Evolutionary conservation across 73 alveolate genomes (phyloP), one percentile per base, ranked within the genome.

Genomic region (Strombidium stylifer): DNA sequence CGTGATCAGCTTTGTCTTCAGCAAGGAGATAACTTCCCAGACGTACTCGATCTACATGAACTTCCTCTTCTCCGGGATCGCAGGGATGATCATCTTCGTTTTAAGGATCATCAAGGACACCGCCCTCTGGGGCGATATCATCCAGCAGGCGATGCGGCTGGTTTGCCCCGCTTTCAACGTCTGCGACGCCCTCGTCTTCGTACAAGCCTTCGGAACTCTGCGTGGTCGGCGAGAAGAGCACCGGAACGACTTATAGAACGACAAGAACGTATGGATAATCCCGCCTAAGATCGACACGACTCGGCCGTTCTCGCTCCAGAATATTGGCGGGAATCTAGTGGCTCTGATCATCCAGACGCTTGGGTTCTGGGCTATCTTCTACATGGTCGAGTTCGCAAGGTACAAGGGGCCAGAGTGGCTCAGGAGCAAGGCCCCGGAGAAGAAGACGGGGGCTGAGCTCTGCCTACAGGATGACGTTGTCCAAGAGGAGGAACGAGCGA

Each of bases 11-110:
- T 93, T 84, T 74, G 24, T 84, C 15, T 84, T 93, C 60, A 42
- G 66, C 28, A 66, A 46, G 15, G 91, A 80, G 44, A 92, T 83
- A 15, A 24, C 68, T 0, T 90, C 94, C 0, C 85, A 86, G 44
- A 78, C 84, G 18, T 34, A 54, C n/a, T 60, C 94, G 6, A 66
- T 94, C 59, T 49, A 92, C 55, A 27, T 92, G 65, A 83, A 91
- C 54, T 58, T 75, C 56, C 55, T 75, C 25, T 20, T 75, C 16
- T 59, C 80, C 5, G 87, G 81, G 0, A 64, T 75, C n/a, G 87
- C 81, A 5, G 81, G 76, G 19, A 69, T 75, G 5, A 65, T 61
- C 24, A 56, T 70, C 23, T 23, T 23, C 0, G 52, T 75, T 16
- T 37, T 75, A 19, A 39, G 61, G 18, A 14, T 51, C 30, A 51